phyloP scores from a whole-genome alignment of 176 grass and related monocot genomes.

The Phyllostachys edulis region DNA sequence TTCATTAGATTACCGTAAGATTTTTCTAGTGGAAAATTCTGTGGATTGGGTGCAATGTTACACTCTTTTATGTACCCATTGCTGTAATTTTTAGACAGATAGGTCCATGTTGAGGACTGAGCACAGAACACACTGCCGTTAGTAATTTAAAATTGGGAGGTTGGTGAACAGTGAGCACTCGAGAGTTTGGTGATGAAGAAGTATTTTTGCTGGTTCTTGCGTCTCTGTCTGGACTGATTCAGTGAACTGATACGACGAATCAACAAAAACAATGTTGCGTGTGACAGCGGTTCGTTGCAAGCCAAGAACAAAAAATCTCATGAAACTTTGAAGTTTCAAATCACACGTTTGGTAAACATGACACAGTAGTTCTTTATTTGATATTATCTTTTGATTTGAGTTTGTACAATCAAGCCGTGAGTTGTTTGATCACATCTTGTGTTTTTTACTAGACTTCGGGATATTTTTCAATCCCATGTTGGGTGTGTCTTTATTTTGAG shows the following conservation, averaged over 20 bases:
- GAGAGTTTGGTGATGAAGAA: background rate
- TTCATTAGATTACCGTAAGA: background rate
- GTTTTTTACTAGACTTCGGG: background rate
- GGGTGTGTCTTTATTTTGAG: background rate
- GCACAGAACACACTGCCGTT: background rate
- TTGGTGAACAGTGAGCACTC: constrained; percentile 23
- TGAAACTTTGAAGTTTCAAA: constrained; percentile 2
- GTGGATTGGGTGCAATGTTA: background rate
- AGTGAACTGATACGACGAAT: background rate
- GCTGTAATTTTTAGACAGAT: background rate
- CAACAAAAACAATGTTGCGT: background rate
- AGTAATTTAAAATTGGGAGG: background rate
- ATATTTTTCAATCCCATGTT: background rate
- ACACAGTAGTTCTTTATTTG: background rate
- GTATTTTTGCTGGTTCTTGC: constrained; percentile 11
- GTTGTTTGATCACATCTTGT: background rate
- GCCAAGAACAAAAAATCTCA: background rate
- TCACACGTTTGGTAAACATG: background rate
- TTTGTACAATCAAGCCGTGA: background rate
- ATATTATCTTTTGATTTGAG: background rate
- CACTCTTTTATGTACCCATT: background rate
- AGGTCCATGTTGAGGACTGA: background rate
- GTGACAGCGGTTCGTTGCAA: background rate
- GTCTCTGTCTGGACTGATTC: background rate
- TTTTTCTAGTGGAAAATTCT: background rate